Evolutionary conservation across 2,329 filamentous ascomycete genomes (phyloP).

Genomic region (Fusarium pseudocircinatum): DNA sequence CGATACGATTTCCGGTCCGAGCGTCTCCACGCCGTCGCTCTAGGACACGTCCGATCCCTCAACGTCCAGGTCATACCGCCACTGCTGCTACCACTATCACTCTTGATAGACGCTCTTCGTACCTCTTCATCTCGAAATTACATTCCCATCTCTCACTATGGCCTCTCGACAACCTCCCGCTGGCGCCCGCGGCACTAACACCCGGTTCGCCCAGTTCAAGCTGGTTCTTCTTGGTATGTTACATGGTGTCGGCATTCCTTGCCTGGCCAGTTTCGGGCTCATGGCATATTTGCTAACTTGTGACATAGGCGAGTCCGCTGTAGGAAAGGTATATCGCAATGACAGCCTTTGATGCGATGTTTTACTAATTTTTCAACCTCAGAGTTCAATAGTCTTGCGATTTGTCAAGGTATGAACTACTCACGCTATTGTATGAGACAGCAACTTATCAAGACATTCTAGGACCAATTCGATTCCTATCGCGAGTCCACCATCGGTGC

Average conservation of each 20-base stretch:
- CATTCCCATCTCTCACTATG: slow-evolving; percentile 66
- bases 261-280: slow-evolving; percentile 1
- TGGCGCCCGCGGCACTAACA: slow-evolving; percentile 72
- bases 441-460: slow-evolving; percentile 30
- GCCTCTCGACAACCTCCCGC: slow-evolving; percentile 78
- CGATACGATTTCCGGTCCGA: slow-evolving; percentile 31
- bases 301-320: slow-evolving; percentile 88
- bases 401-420: slow-evolving; percentile 86
- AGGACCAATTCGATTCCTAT: slow-evolving; percentile 99
- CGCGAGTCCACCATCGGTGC: slow-evolving; percentile 98
- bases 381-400: slow-evolving; percentile 97
- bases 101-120: slow-evolving; percentile 21
- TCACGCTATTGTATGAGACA: not conserved
- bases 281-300: slow-evolving; percentile 49
- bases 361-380: slow-evolving; percentile 34
- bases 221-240: slow-evolving; percentile 90
- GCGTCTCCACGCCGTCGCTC: slow-evolving; percentile 37
- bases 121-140: slow-evolving; percentile 37
- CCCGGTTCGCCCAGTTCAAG: slow-evolving; percentile 99
- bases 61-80: slow-evolving; percentile 40
- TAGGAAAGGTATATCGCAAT: slow-evolving; percentile 82
- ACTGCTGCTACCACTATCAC: slow-evolving; percentile 23
- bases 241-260: slow-evolving; percentile 14
- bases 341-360: not conserved
- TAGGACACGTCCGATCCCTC: slow-evolving; percentile 42